Conservation (phyloP, 2,329 filamentous ascomycete species). For the Thielaviopsis populi region DNA sequence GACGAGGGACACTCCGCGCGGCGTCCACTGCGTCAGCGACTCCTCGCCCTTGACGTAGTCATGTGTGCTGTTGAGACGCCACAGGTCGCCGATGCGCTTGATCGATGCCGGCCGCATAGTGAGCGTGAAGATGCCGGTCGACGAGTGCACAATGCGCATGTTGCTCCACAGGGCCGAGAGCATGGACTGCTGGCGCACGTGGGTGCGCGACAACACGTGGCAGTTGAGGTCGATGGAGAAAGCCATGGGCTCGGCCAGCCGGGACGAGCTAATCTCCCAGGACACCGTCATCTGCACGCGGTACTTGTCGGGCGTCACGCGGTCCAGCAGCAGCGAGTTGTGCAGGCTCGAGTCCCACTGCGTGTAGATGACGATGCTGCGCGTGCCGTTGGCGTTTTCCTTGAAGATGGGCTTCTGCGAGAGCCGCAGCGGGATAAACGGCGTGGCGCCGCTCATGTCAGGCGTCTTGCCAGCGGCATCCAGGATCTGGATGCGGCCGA, state of each 20-base stretch:
- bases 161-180: slow-evolving; percentile 78
- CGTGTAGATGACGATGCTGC: slow-evolving; percentile 69
- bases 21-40: slow-evolving; percentile 66
- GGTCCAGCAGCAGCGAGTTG: slow-evolving; percentile 80
- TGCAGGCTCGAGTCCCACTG: slow-evolving; percentile 97
- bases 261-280: slow-evolving; percentile 74
- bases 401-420: slow-evolving; percentile 64
- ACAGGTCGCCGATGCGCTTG: slow-evolving; percentile 81
- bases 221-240: slow-evolving; percentile 70
- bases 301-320: slow-evolving; percentile 83
- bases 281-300: slow-evolving; percentile 73
- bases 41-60: slow-evolving; percentile 97
- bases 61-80: slow-evolving; percentile 88
- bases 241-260: slow-evolving; percentile 73
- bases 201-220: slow-evolving; percentile 70
- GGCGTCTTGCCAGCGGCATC: slow-evolving; percentile 75
- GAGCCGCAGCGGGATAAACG: slow-evolving; percentile 55
- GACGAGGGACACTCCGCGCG: slow-evolving; percentile 80
- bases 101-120: slow-evolving; percentile 77
- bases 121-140: slow-evolving; percentile 72
- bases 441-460: slow-evolving; percentile 55
- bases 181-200: slow-evolving; percentile 73
- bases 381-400: slow-evolving; percentile 79
- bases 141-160: slow-evolving; percentile 72
- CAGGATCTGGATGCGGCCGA: slow-evolving; percentile 68